These are phyloP conservation scores for Pouteria campechiana DNA, from an alignment of 179 eudicot species.

Conservation along the genomic window DNA sequence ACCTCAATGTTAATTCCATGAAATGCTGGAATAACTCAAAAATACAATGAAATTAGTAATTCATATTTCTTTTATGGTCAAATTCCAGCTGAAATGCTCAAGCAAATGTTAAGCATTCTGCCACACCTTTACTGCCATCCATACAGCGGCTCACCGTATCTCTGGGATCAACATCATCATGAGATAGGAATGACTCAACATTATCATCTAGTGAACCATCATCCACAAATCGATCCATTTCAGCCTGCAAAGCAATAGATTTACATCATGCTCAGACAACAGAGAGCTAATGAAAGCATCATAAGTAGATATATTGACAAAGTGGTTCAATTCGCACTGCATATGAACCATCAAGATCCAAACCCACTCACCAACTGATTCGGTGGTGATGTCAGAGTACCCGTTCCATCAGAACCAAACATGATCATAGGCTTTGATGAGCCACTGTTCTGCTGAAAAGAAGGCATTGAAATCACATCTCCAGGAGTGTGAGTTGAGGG, in stretches of 20 bases:
- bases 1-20: neutral
- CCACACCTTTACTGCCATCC: slow-evolving; percentile 85
- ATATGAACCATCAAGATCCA: neutral
- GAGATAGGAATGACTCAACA: slow-evolving; percentile 70
- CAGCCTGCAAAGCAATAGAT: slow-evolving; percentile 48
- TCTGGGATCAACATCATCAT: slow-evolving; percentile 78
- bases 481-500: slow-evolving; percentile 98
- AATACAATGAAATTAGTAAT: slow-evolving; percentile 15
- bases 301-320: neutral
- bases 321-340: neutral
- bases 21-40: neutral
- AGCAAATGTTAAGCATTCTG: no score
- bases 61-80: slow-evolving; percentile 63
- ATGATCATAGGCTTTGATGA: slow-evolving; percentile 79
- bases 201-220: slow-evolving; percentile 84
- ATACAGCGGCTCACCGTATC: slow-evolving; percentile 69
- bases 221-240: slow-evolving; percentile 82
- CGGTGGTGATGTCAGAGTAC: slow-evolving; percentile 80
- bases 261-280: neutral
- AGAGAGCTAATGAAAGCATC: neutral
- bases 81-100: no score
- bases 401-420: slow-evolving; percentile 82
- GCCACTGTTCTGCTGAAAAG: slow-evolving; percentile 63
- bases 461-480: slow-evolving; percentile 66
- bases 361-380: slow-evolving; percentile 70